Base-by-base conservation (phyloP, 2,329 filamentous ascomycete genomes). In the Cladophialophora immunda region DNA sequence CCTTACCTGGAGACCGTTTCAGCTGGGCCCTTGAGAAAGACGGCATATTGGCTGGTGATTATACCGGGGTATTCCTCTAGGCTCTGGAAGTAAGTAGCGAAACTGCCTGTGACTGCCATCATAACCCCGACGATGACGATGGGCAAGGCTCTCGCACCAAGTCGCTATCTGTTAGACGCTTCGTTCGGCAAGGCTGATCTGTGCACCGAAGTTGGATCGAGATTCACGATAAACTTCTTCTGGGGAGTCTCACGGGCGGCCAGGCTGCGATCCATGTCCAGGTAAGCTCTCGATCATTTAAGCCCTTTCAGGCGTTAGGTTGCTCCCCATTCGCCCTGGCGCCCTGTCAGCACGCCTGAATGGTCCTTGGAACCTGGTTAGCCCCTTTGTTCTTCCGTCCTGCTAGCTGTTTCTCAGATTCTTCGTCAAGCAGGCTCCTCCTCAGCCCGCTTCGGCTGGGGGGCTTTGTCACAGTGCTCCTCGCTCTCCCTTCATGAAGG, bases 161-260 rank as follows among this genome's bases (percentile, higher is more conserved):
- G 19, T 25, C 45, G n/a, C 6, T 50, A n/a, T 25, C 45, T 41
- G 17, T n/a, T 19, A 25, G 22, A 50, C 22, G 13, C 45, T 11
- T 9, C 45, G 9, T 50, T 50, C 45, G 45, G 45, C 19, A 50
- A 50, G 45, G 45, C 45, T 50, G 45, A 25, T 50, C 19, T 22
- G 19, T 50, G 19, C 45, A 22, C 45, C 45, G 45, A 50, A 50
- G 19, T 50, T 15, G 45, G 9, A 8, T 13, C 22, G 19, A 50
- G 45, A 50, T 50, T 50, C 45, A 50, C 45, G 45, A 50, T 50
- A 50, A 50, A 50, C 45, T 50, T 50, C 45, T 50, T 50, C 45
- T 50, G 13, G 45, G 22, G 45, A 50, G 19, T 22, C 22, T 50
- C 45, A 9, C 25, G 45, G 45, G 3, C 8, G 17, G n/a, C 38